These are phyloP conservation scores for Drechslerella dactyloides DNA, from an alignment of 2,329 filamentous ascomycete species.

Conservation along the genomic window DNA sequence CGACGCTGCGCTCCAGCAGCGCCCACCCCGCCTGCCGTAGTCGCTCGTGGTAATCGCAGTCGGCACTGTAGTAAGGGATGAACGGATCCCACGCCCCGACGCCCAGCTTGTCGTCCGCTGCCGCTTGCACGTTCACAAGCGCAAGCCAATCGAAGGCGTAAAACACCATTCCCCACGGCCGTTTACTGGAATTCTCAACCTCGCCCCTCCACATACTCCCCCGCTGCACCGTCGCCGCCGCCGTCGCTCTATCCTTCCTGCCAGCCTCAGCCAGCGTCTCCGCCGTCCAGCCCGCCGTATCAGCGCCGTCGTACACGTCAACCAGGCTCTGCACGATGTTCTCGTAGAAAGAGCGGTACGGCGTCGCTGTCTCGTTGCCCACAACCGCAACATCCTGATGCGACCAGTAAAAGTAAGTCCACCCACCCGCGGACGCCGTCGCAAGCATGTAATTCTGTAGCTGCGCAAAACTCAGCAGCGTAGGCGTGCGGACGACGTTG, in stretches of 20 bases:
- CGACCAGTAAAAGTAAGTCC: constrained; percentile 65
- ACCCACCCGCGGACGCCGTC: constrained; percentile 60
- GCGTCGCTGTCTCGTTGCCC: constrained; percentile 58
- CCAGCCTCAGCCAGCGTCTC: constrained; percentile 3
- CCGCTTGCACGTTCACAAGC: constrained; percentile 64
- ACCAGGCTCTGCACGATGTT: constrained; percentile 52
- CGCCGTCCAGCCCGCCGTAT: neutral
- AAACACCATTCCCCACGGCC: constrained; percentile 63
- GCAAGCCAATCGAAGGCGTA: constrained; percentile 67
- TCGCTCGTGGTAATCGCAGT: constrained; percentile 61
- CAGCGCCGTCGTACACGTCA: constrained; percentile 1
- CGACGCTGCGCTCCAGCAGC: constrained; percentile 58
- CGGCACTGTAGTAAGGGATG: constrained; percentile 63
- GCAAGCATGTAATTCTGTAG: constrained; percentile 65
- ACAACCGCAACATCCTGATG: constrained; percentile 65
- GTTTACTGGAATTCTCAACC: constrained; percentile 57
- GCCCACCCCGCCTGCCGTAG: constrained; percentile 57
- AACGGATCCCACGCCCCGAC: constrained; percentile 66
- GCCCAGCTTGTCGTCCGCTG: constrained; percentile 56
- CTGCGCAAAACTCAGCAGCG: constrained; percentile 65
- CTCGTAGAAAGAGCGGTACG: constrained; percentile 56
- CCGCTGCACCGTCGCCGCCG: neutral
- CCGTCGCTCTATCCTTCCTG: neutral
- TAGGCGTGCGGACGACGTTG: constrained; percentile 63
- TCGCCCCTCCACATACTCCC: constrained; percentile 54